These are phyloP conservation scores for Prunus fruticosa DNA, from an alignment of 306 rosid species.

Conservation along the genomic window DNA sequence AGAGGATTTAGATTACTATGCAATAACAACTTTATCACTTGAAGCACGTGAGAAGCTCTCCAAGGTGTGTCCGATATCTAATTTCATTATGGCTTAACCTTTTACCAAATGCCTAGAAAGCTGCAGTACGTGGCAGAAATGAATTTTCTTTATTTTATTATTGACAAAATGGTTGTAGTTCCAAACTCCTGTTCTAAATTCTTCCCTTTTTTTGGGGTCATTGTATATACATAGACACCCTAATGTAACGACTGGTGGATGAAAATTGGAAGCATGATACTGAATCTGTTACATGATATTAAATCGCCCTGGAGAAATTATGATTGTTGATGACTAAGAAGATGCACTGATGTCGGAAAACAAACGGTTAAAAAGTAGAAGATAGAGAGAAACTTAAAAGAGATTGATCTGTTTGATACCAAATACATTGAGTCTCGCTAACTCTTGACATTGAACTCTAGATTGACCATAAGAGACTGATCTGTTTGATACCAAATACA, in stretches of 20 bases:
- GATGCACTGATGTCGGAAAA: neutral
- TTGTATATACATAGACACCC: neutral
- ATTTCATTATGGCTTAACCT: neutral
- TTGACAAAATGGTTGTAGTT: neutral
- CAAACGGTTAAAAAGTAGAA: neutral
- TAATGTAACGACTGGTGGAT: neutral
- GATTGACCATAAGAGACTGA: neutral
- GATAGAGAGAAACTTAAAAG: neutral
- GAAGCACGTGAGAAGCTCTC: slow-evolving; percentile 94
- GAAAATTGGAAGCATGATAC: neutral
- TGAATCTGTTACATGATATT: neutral
- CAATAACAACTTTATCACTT: slow-evolving; percentile 79
- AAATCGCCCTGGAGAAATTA: neutral
- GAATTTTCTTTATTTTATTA: neutral
- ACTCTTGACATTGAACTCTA: neutral
- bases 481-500: neutral
- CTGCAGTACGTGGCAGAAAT: neutral
- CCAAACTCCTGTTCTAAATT: neutral
- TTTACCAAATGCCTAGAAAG: neutral
- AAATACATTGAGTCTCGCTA: neutral
- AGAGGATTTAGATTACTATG: slow-evolving; percentile 74
- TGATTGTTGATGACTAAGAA: neutral
- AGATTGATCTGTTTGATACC: neutral
- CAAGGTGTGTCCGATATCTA: slow-evolving; percentile 52
- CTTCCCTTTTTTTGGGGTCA: neutral